Base-by-base conservation (phyloP, 2,329 filamentous ascomycete genomes). In the Sporothrix humicola region DNA sequence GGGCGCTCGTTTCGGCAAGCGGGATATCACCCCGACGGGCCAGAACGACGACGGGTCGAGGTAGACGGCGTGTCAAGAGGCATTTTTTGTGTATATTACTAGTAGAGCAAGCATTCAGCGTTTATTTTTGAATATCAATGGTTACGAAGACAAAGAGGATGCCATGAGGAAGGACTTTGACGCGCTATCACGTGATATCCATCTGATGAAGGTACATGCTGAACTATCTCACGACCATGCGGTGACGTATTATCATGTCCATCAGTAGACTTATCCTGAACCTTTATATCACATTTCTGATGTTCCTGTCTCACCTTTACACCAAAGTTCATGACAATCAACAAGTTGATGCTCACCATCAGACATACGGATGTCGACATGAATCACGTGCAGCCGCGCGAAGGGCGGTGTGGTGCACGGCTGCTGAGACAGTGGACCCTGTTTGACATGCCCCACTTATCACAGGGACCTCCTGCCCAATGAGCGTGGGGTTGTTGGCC, bases 1-100 rank as follows among this genome's bases (percentile, higher is more conserved):
- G 76, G 91, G 92, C 1, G 89, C 88, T 12, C 84, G 92, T 76
- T 95, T 95, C 81, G 92, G 92, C 65, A 90, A 88, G 82, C 82
- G 88, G 70, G 87, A 88, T 73, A 82, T 80, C 17, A 82, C 81
- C 72, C 80, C 80, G 7, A 81, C 80, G 6, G 79, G 79, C 15
- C 31, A 71, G 59, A 59, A 52, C 9, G 74, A 73, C 8, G 69
- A 73, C 23, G 74, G 69, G 1, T 58, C 48, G n/a, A 48, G 69
- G 44, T 42, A 56, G 26, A 23, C 46, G 37, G 52, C 26, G 15
- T 12, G 26, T 6, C 15, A 15, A 20, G 7, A 46, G 10, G 2
- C 3, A 7, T n/a, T n/a, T 17, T 17, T 17, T 52, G 50, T 50
- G 44, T 37, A 50, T 13, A 37, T 2, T 68, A 68, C 37, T 4